phyloP scores from a whole-genome alignment of 2,329 filamentous ascomycete genomes.

The Helicocarpus griseus region DNA sequence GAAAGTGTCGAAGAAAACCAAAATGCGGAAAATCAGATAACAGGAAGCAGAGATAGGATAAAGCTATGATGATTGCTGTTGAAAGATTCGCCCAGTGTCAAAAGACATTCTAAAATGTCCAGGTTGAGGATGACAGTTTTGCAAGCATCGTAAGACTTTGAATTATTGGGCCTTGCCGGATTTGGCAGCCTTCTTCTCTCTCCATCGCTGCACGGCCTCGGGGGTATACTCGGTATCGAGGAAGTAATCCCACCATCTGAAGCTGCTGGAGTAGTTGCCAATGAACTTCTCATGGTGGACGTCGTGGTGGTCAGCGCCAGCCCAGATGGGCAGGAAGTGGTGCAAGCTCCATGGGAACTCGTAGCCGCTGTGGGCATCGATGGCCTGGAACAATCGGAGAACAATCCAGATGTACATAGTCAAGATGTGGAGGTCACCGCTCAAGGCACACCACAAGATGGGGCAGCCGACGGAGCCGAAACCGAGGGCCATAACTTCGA shows the following conservation, averaged over 20 bases:
- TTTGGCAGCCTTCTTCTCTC: slow-evolving; percentile 44
- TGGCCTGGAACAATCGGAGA: slow-evolving; percentile 87
- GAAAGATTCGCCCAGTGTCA: background rate
- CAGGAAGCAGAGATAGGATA: background rate
- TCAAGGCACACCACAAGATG: slow-evolving; percentile 73
- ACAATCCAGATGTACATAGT: slow-evolving; percentile 98
- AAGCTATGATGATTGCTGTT: background rate
- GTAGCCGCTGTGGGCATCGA: slow-evolving; percentile 95
- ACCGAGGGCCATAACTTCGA: slow-evolving; percentile 91
- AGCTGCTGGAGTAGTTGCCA: slow-evolving; percentile 94
- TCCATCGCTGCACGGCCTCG: slow-evolving; percentile 73
- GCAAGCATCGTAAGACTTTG: background rate
- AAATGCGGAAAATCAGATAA: background rate
- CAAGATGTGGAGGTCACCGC: slow-evolving; percentile 80
- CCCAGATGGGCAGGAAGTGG: slow-evolving; percentile 96
- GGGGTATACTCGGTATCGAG: slow-evolving; percentile 89
- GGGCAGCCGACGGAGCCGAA: slow-evolving; percentile 75
- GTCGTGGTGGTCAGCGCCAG: slow-evolving; percentile 92
- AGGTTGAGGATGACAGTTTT: background rate
- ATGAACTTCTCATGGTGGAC: slow-evolving; percentile 97
- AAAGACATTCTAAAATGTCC: background rate
- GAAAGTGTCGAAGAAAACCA: background rate
- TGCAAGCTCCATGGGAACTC: slow-evolving; percentile 97
- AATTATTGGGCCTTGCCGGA: slow-evolving; percentile 10
- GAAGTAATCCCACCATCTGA: slow-evolving; percentile 96